Conservation (phyloP, 306 rosid species). For the Pachyrhizus erosus region DNA sequence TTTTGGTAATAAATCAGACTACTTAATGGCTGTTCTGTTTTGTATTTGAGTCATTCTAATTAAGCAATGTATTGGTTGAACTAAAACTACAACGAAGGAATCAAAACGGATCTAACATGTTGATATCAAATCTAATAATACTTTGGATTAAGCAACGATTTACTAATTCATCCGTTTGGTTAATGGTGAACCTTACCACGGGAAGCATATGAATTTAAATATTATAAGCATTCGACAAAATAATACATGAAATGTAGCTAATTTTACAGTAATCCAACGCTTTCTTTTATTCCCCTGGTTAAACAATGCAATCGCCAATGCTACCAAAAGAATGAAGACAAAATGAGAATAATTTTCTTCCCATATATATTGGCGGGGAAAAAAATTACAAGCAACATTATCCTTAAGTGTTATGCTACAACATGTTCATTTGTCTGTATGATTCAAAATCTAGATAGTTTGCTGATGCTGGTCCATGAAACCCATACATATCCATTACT, state of each 20-base stretch:
- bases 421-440: slow-evolving; percentile 80
- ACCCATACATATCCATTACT: slow-evolving; percentile 72
- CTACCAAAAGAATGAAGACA: slow-evolving; percentile 40
- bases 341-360: slow-evolving; percentile 42
- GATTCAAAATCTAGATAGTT: slow-evolving; percentile 73
- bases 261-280: slow-evolving; percentile 37
- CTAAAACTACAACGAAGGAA: background rate
- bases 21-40: background rate
- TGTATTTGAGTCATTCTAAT: background rate
- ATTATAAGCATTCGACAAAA: slow-evolving; percentile 16
- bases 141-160: background rate
- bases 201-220: slow-evolving; percentile 11
- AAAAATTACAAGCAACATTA: slow-evolving; percentile 37
- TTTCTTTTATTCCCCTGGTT: slow-evolving; percentile 28
- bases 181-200: background rate
- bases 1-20: background rate
- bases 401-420: slow-evolving; percentile 49
- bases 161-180: background rate
- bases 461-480: slow-evolving; percentile 62
- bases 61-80: no score
- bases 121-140: background rate
- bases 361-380: slow-evolving; percentile 41
- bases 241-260: slow-evolving; percentile 20
- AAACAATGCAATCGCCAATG: slow-evolving; percentile 26
- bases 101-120: background rate